A percentile compares a stretch with the other conserved stretches of the same genome.
phyloP scores from a whole-genome alignment of 1,284 basidiomycete species.

The Trichosporon asahii region DNA sequence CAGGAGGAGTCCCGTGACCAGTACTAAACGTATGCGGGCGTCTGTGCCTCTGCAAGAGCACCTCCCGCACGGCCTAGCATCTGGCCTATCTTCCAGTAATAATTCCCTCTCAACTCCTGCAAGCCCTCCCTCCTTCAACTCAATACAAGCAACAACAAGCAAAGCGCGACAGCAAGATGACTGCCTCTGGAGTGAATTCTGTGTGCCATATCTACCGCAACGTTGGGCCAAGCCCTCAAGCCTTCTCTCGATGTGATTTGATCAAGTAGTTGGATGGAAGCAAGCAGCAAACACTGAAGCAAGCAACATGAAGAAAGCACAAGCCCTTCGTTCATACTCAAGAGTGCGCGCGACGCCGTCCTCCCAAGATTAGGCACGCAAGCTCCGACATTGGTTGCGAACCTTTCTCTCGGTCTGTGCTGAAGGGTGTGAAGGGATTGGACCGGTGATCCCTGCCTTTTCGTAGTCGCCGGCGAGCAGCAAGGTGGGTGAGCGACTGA shows the following conservation, averaged over 20 bases:
- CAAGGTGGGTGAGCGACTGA: background rate
- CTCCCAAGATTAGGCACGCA: background rate
- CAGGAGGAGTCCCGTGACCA: constrained; percentile 1
- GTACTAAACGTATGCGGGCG: background rate
- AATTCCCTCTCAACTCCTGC: background rate
- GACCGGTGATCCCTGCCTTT: background rate
- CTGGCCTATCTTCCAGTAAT: background rate
- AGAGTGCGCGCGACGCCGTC: background rate
- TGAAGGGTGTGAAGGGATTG: background rate
- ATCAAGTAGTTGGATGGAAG: constrained; percentile 10
- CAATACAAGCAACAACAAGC: background rate
- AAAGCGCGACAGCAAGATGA: background rate
- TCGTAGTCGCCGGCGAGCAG: background rate
- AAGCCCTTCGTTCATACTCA: background rate
- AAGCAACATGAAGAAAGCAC: constrained; percentile 8
- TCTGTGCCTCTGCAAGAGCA: background rate
- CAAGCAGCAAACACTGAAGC: constrained; percentile 10
- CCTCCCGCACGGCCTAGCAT: background rate
- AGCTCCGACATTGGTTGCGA: background rate
- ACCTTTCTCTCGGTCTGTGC: background rate
- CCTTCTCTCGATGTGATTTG: constrained; percentile 6
- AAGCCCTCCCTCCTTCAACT: background rate
- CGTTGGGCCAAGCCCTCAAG: constrained; percentile 11
- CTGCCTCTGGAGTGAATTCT: constrained; percentile 3
- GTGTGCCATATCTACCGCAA: constrained; percentile 6